A percentile compares a stretch with the other conserved stretches of the same genome.
Evolutionary conservation across 768 basidiomycete genomes (phyloP).

Genomic region (Lactifluus piperatus): DNA sequence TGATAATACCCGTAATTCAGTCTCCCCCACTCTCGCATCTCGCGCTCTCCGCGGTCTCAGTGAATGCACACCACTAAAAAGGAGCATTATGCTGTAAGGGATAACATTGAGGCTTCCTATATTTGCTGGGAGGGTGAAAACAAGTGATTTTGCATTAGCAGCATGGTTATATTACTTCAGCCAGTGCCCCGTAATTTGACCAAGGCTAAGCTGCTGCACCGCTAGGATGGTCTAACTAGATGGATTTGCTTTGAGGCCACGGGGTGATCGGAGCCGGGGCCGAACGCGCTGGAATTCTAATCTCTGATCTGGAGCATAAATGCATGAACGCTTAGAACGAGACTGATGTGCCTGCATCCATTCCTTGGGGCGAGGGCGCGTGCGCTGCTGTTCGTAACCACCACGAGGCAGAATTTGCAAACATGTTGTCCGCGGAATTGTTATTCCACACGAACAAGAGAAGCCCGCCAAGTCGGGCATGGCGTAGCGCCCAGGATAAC

Average conservation of each 20-base stretch:
- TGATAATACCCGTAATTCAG: neutral
- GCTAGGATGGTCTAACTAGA: neutral
- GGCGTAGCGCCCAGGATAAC: conserved; percentile 17
- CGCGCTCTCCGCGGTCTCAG: conserved; percentile 7
- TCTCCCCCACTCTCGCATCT: neutral
- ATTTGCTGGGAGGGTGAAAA: neutral
- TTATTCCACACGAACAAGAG: neutral
- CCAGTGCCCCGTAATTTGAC: neutral
- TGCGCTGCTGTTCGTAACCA: conserved; percentile 10
- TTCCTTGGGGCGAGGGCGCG: conserved; percentile 9
- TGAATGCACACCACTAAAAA: neutral
- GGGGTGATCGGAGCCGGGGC: neutral
- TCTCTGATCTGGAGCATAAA: conserved; percentile 1
- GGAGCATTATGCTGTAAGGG: neutral
- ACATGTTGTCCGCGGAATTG: conserved; percentile 9
- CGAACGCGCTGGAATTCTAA: neutral
- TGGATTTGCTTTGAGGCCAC: neutral
- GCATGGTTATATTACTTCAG: neutral
- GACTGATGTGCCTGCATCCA: conserved; percentile 14
- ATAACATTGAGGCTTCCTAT: neutral
- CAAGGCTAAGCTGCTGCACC: neutral
- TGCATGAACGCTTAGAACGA: neutral
- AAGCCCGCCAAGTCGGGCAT: conserved; percentile 4
- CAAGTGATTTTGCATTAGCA: neutral
- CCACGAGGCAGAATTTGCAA: conserved; percentile 13